Base-by-base conservation (phyloP, 306 rosid genomes). In the Quercus mongolica region DNA sequence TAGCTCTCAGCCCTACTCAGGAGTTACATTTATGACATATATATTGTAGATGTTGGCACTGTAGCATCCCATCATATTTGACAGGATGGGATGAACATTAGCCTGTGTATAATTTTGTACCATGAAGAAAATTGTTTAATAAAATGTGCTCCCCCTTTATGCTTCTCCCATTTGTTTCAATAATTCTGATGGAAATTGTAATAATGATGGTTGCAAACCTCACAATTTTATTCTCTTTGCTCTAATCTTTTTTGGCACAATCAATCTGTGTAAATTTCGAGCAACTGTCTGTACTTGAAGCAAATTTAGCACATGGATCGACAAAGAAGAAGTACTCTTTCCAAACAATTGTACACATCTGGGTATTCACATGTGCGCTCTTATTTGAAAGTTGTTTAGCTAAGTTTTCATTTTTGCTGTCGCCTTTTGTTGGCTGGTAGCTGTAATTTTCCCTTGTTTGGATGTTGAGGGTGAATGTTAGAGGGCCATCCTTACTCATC, bases 11-110 rank as follows among this genome's bases (percentile, higher is more conserved):
- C 58, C n/a, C 8, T 25, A 59, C 18, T 49, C n/a, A 30, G 63
- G 79, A 59, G 69, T 11, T 80, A 8, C 52, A 61, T 55, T 65
- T 67, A 75, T 76, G 52, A 49, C 23, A 49, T 46, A 46, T 74
- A 13, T 76, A 13, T 64, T 56, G 61, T 69, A 13, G 65, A 46
- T 80, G 21, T 3, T 74, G 77, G 26, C 20, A 44, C 33, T 54
- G 51, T 73, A 33, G 63, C 28, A 31, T 55, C 79, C 84, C 83
- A 75, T 61, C 61, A 74, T 20, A 74, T 55, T 78, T 75, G 74
- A 56, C 71, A 25, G 28, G 62, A 69, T 54, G 58, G 77, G 73
- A 26, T 59, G 41, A 67, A 52, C 79, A 68, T n/a, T 59, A 18
- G 26, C 46, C 55, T 31, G 71, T 78, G 76, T 78, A 62, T 61